Conservation (phyloP, 2,329 filamentous ascomycete genomes). For the Colletotrichum caudatum region DNA sequence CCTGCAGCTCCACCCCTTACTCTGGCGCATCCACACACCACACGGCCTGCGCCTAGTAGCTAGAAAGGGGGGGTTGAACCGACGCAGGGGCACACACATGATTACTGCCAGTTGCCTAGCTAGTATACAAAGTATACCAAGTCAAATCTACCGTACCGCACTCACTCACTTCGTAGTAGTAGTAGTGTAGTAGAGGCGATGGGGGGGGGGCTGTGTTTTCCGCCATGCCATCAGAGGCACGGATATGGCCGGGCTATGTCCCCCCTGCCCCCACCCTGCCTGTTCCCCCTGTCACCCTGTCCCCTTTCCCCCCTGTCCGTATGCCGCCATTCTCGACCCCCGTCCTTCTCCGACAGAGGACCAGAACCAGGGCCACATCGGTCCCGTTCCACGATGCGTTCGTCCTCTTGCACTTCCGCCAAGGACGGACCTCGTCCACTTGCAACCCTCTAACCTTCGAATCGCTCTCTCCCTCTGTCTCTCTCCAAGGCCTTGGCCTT, state of each 20-base stretch:
- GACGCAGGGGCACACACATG: conserved; percentile 5
- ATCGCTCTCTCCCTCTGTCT: neutral
- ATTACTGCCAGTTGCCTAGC: too few species aligned
- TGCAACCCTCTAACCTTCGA: neutral
- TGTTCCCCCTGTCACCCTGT: neutral
- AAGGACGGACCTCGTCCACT: neutral
- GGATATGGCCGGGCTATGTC: neutral
- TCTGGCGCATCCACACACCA: conserved; percentile 8
- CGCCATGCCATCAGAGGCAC: neutral
- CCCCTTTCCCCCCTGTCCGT: neutral
- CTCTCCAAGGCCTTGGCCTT: neutral
- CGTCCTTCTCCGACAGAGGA: neutral
- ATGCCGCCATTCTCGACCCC: neutral
- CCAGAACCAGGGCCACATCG: neutral
- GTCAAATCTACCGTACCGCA: too few species aligned
- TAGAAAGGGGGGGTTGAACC: conserved; percentile 22
- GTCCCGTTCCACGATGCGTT: conserved; percentile 1
- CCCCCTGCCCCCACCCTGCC: neutral
- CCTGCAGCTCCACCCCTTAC: conserved; percentile 15
- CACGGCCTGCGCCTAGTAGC: conserved; percentile 17
- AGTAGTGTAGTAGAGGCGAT: too few species aligned
- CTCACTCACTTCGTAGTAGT: too few species aligned
- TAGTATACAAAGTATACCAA: too few species aligned
- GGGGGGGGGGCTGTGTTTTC: neutral
- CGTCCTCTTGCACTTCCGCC: neutral